Conservation (phyloP, 2,329 filamentous ascomycete species). For the Aspergillus sp. region DNA sequence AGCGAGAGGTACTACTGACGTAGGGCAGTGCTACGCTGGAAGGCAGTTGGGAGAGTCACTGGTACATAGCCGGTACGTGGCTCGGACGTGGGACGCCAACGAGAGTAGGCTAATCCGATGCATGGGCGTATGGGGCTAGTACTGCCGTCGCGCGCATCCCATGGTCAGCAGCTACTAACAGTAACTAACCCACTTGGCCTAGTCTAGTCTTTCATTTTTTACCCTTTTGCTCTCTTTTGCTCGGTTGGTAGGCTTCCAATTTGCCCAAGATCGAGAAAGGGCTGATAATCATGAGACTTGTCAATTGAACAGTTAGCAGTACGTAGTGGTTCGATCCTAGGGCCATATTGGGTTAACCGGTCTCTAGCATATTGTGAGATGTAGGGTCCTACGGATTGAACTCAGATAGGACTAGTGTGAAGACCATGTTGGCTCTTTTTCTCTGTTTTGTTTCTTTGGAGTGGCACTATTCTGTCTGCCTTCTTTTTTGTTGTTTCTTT, state of each 20-base stretch:
- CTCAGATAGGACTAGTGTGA: neutral
- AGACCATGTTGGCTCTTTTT: neutral
- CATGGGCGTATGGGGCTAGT: conserved; percentile 3
- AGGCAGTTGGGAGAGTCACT: neutral
- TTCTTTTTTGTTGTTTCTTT: neutral
- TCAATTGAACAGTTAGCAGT: conserved; percentile 1
- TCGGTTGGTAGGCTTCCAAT: neutral
- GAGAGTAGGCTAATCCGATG: neutral
- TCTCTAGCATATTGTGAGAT: neutral
- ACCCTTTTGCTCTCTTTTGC: no score
- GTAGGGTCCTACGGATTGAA: neutral
- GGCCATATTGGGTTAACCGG: no score
- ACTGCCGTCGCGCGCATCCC: neutral
- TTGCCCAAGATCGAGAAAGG: neutral
- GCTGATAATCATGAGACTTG: conserved; percentile 21
- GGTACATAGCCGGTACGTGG: neutral
- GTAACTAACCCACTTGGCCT: no score
- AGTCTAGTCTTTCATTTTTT: no score
- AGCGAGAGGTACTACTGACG: neutral
- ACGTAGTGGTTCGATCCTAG: no score
- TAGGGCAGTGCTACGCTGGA: neutral
- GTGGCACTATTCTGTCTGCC: neutral
- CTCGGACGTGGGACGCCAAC: neutral
- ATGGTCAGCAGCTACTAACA: neutral
- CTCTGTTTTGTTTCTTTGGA: neutral